Percentiles rank a stretch among this genome's conserved stretches.
These are phyloP conservation scores for Coemansia sp. DNA, from an alignment of 192 early-diverging fungal species.

Conservation along the genomic window DNA sequence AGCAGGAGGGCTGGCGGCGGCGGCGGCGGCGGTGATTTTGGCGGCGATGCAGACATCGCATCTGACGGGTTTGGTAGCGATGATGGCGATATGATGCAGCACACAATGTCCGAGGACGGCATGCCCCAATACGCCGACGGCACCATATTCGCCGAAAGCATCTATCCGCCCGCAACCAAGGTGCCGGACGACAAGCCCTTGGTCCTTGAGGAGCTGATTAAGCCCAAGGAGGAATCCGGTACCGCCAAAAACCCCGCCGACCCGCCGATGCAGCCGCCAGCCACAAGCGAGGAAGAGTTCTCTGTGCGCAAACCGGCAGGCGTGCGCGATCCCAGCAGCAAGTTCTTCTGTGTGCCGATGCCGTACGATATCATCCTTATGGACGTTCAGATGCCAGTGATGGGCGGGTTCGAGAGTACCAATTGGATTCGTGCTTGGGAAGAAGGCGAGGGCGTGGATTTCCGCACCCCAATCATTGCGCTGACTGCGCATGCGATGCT, in stretches of 20 bases:
- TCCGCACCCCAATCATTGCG: slow-evolving; percentile 76
- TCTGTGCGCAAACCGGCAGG: slow-evolving; percentile 39
- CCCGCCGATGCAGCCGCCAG: neutral
- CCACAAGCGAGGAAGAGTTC: slow-evolving; percentile 16
- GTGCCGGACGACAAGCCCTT: slow-evolving; percentile 37
- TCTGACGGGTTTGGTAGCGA: neutral
- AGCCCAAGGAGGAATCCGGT: slow-evolving; percentile 2
- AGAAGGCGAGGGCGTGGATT: slow-evolving; percentile 54
- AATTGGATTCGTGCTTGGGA: slow-evolving; percentile 74
- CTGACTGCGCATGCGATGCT: slow-evolving; percentile 90
- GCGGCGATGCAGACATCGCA: too few relatives aligned
- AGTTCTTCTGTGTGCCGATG: slow-evolving; percentile 49
- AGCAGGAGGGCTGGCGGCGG: neutral
- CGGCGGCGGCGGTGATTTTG: neutral
- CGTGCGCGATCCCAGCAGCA: slow-evolving; percentile 58
- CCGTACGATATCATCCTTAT: slow-evolving; percentile 70
- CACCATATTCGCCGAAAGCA: slow-evolving; percentile 47
- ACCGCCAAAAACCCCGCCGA: slow-evolving; percentile 4
- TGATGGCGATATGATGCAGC: neutral
- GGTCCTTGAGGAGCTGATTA: slow-evolving; percentile 33
- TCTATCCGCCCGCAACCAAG: slow-evolving; percentile 48
- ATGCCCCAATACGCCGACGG: slow-evolving; percentile 34
- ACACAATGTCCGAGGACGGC: neutral
- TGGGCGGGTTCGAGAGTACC: slow-evolving; percentile 88
- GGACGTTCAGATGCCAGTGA: slow-evolving; percentile 90